These are phyloP conservation scores for Linum trigynum DNA, from an alignment of 345 rosid genomes.

Conservation along the genomic window DNA sequence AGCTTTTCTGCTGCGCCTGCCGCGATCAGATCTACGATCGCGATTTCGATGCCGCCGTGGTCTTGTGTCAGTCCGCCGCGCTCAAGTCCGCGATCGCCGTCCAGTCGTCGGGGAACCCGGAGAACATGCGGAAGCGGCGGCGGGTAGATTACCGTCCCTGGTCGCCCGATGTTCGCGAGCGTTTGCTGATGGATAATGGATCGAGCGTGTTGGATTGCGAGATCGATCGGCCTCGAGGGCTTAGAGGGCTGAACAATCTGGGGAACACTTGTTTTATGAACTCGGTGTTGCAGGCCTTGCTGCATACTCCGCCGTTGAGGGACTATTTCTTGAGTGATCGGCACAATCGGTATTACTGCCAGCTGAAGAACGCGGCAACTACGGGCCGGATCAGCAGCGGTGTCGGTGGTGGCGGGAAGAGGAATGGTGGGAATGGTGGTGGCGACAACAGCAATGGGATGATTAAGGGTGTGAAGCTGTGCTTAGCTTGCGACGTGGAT, in stretches of 20 bases:
- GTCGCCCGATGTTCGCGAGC: conserved; percentile 44
- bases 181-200: conserved; percentile 41
- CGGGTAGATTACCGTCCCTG: conserved; percentile 53
- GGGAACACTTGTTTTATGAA: conserved; percentile 95
- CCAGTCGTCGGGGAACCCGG: conserved; percentile 17
- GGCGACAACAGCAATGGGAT: not conserved
- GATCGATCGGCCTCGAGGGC: conserved; percentile 44
- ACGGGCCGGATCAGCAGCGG: not conserved
- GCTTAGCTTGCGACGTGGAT: conserved; percentile 72
- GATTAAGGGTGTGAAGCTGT: conserved; percentile 21
- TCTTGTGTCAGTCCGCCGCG: conserved; percentile 36
- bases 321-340: conserved; percentile 69
- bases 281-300: conserved; percentile 79
- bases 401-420: conserved; percentile 26
- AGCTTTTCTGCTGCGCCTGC: conserved; percentile 76
- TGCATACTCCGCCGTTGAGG: conserved; percentile 75
- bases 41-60: conserved; percentile 63
- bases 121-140: conserved; percentile 42
- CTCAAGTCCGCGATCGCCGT: conserved; percentile 20
- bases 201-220: conserved; percentile 15
- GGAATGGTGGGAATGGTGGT: conserved; percentile 12
- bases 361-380: conserved; percentile 12
- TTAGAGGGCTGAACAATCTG: conserved; percentile 77
- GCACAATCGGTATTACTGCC: conserved; percentile 57
- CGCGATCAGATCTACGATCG: conserved; percentile 80